Percentiles rank a stretch among this genome's conserved stretches.
phyloP scores from a whole-genome alignment of 257 asterid genomes.

The Nicotiana tomentosiformis region DNA sequence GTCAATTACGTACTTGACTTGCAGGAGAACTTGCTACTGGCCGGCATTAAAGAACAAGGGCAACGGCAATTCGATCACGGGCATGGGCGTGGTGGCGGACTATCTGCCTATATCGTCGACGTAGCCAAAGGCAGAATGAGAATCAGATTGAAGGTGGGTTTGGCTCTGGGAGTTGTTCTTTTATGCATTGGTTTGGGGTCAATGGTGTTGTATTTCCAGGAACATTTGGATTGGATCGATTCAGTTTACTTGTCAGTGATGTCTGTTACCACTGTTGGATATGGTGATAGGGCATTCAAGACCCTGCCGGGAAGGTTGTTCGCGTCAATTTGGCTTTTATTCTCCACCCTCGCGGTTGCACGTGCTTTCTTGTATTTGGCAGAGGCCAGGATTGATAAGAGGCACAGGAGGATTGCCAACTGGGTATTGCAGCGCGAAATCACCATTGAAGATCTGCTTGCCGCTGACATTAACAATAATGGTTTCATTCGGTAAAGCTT shows the following conservation, averaged over 20 bases:
- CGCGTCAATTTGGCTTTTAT: conserved; percentile 75
- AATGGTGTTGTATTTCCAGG: conserved; percentile 49
- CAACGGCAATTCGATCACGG: background rate
- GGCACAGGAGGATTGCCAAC: conserved; percentile 67
- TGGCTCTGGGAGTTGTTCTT: conserved; percentile 72
- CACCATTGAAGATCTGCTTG: conserved; percentile 78
- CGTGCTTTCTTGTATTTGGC: conserved; percentile 80
- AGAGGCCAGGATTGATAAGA: conserved; percentile 76
- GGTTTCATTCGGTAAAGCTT: conserved; percentile 52
- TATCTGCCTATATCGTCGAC: conserved; percentile 31
- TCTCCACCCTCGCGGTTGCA: conserved; percentile 78
- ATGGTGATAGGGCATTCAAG: conserved; percentile 69
- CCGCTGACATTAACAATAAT: conserved; percentile 75
- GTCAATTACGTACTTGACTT: conserved; percentile 74
- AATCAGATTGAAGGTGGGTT: conserved; percentile 66
- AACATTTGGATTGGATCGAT: conserved; percentile 53
- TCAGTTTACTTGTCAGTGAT: conserved; percentile 69
- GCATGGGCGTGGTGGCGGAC: background rate
- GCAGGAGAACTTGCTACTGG: conserved; percentile 63
- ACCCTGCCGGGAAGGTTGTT: conserved; percentile 63
- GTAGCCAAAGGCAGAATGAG: conserved; percentile 86
- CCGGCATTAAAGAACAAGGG: conserved; percentile 26
- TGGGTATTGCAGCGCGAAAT: conserved; percentile 73
- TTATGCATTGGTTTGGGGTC: conserved; percentile 67
- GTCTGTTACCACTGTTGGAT: conserved; percentile 87